Conservation (phyloP, 1,139 yeast genomes). For the Maudiozyma humilis region DNA sequence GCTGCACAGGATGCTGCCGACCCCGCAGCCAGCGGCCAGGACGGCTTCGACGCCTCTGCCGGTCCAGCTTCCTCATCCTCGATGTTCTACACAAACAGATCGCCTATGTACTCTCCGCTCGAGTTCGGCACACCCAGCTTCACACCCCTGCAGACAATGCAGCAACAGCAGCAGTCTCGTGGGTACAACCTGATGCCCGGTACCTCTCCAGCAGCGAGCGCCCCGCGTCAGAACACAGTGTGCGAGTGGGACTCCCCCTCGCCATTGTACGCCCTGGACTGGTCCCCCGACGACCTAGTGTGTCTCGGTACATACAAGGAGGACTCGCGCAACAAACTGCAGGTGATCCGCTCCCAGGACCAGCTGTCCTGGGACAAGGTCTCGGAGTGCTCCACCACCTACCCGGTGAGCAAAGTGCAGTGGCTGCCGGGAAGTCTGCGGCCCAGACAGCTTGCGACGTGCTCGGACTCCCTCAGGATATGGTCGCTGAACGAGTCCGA, state of each 20-base stretch:
- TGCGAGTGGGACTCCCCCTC: conserved; percentile 26
- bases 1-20: conserved; percentile 4
- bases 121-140: conserved; percentile 12
- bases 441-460: conserved; percentile 29
- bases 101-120: conserved; percentile 28
- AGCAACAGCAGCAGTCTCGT: conserved; percentile 17
- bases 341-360: conserved; percentile 29
- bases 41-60: conserved; percentile 7
- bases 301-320: conserved; percentile 31
- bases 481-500: conserved; percentile 28
- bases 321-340: conserved; percentile 28
- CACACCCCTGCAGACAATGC: conserved; percentile 13
- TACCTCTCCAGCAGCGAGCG: not conserved
- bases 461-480: conserved; percentile 31
- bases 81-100: conserved; percentile 14
- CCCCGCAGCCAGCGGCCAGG: conserved; percentile 4
- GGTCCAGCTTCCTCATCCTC: conserved; percentile 5
- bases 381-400: conserved; percentile 45
- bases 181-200: conserved; percentile 7
- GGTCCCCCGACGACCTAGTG: conserved; percentile 29
- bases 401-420: conserved; percentile 55
- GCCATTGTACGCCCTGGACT: conserved; percentile 29
- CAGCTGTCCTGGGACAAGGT: conserved; percentile 44
- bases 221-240: conserved; percentile 6
- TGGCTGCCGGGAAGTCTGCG: conserved; percentile 48